These are phyloP conservation scores for Crotalaria pallida DNA, from an alignment of 306 rosid species.

Conservation along the genomic window DNA sequence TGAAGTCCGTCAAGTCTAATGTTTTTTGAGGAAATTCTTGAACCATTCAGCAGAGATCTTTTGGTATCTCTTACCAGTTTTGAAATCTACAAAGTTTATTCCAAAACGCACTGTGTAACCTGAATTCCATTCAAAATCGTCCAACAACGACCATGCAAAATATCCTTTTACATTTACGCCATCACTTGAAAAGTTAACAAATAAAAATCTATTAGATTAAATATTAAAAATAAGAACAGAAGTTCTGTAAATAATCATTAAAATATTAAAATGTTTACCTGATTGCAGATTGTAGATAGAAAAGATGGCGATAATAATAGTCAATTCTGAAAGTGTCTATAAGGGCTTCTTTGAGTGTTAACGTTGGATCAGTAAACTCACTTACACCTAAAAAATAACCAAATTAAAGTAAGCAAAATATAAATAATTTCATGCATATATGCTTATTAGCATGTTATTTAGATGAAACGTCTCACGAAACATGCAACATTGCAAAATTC, in stretches of 20 bases:
- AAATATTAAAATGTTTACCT: conserved; percentile 10
- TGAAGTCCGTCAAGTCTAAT: not conserved
- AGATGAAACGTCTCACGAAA: not conserved
- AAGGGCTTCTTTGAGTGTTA: conserved; percentile 39
- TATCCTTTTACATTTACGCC: conserved; percentile 53
- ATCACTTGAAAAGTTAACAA: not conserved
- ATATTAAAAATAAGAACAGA: not conserved
- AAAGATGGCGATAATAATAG: conserved; percentile 41
- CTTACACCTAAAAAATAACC: conserved; percentile 37
- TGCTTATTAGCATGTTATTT: not conserved
- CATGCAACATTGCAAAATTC: not conserved
- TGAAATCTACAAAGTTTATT: conserved; percentile 44
- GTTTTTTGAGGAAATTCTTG: conserved; percentile 31
- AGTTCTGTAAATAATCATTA: not conserved
- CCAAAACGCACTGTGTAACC: conserved; percentile 49
- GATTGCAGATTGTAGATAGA: conserved; percentile 35
- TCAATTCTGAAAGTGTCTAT: conserved; percentile 41
- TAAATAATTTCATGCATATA: not conserved
- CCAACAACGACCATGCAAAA: conserved; percentile 64
- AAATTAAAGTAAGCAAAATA: not conserved
- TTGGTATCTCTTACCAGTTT: conserved; percentile 34
- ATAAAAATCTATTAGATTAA: not conserved
- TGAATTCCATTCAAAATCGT: conserved; percentile 48
- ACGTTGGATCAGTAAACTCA: conserved; percentile 35
- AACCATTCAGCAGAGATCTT: conserved; percentile 52